Evolutionary conservation across 2,329 filamentous ascomycete genomes (phyloP).

Genomic region (Cladosporium sp.): DNA sequence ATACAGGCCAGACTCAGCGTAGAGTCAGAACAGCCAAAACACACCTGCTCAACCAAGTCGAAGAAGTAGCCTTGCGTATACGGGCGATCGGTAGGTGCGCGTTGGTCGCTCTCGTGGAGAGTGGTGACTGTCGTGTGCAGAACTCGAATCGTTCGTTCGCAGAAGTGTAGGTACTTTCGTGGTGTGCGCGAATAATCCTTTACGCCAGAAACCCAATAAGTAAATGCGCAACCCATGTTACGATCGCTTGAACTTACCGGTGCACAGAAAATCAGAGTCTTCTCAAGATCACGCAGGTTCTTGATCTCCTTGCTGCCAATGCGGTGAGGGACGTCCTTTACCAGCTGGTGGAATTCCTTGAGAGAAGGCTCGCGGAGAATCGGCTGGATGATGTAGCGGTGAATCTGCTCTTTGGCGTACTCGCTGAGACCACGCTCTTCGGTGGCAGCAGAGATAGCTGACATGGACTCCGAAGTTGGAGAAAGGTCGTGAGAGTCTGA

Average conservation of each 20-base stretch:
- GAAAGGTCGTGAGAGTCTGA: constrained; percentile 27
- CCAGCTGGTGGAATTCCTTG: constrained; percentile 77
- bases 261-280: constrained; percentile 86
- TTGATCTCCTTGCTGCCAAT: constrained; percentile 84
- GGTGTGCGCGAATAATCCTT: constrained; percentile 73
- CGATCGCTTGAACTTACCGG: constrained; percentile 72
- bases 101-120: constrained; percentile 82
- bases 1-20: constrained; percentile 23
- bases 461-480: constrained; percentile 26
- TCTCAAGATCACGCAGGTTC: constrained; percentile 90
- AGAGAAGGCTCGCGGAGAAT: constrained; percentile 71
- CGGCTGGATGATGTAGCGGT: constrained; percentile 75
- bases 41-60: constrained; percentile 82
- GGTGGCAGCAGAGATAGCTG: constrained; percentile 34
- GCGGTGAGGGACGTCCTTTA: constrained; percentile 74
- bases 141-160: constrained; percentile 84
- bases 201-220: constrained; percentile 62
- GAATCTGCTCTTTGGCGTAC: constrained; percentile 73
- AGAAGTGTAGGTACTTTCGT: constrained; percentile 81
- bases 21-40: constrained; percentile 26
- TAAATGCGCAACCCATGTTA: constrained; percentile 61
- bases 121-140: constrained; percentile 86
- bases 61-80: constrained; percentile 97
- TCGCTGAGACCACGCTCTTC: constrained; percentile 60
- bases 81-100: constrained; percentile 78